Percentiles rank a stretch among this genome's conserved stretches.
phyloP scores from a whole-genome alignment of 1,284 basidiomycete species.

The Cerioporus squamosus region DNA sequence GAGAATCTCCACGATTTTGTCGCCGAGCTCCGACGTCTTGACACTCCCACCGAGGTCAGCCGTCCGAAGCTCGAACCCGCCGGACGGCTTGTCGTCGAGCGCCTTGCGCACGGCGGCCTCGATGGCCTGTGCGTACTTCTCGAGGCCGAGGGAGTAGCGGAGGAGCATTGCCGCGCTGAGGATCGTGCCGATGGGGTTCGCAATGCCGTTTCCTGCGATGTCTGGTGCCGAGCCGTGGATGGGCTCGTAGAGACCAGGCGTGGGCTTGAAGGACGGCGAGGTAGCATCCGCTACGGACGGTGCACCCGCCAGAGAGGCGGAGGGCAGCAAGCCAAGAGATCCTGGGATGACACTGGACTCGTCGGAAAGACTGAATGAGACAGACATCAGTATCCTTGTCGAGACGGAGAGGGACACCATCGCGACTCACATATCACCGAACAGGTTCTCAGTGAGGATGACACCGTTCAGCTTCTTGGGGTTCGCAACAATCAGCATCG shows the following conservation, averaged over 20 bases:
- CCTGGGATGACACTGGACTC: conserved; percentile 98
- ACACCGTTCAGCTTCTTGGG: conserved; percentile 97
- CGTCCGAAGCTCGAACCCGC: conserved; percentile 84
- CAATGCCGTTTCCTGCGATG: conserved; percentile 93
- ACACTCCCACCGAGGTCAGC: conserved; percentile 87
- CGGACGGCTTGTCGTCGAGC: conserved; percentile 73
- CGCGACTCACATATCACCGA: conserved; percentile 88
- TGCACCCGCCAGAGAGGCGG: conserved; percentile 92
- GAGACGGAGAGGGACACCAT: conserved; percentile 1
- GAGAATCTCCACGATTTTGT: conserved; percentile 82
- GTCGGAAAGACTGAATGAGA: conserved; percentile 80
- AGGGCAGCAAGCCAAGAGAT: conserved; percentile 94
- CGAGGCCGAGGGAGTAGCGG: conserved; percentile 91
- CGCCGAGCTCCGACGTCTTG: conserved; percentile 82
- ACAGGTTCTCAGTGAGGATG: conserved; percentile 93
- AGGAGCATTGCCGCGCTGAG: conserved; percentile 95
- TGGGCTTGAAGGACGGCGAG: conserved; percentile 72
- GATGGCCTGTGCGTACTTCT: conserved; percentile 82
- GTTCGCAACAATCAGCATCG: conserved; percentile 94
- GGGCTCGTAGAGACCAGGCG: conserved; percentile 92
- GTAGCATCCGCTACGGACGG: conserved; percentile 67
- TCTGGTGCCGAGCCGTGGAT: conserved; percentile 97
- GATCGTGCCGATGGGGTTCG: conserved; percentile 97
- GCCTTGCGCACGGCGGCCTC: conserved; percentile 91
- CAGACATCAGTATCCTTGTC: conserved; percentile 2